Conservation (phyloP, 2,329 filamentous ascomycete genomes). For the Colletotrichum salicis region DNA sequence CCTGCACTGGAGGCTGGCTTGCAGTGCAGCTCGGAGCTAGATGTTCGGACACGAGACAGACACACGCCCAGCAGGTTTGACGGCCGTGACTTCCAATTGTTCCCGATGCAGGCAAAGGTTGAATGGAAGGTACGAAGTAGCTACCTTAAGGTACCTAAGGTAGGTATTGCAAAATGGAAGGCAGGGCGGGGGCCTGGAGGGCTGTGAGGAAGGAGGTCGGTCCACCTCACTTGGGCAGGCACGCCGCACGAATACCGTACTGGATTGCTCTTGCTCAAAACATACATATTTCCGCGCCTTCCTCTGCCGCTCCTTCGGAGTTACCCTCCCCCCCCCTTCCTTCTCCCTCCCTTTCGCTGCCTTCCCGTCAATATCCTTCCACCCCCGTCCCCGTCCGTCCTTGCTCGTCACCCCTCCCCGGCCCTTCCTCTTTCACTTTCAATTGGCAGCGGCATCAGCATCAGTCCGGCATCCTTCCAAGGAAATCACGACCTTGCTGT, state of each 20-base stretch:
- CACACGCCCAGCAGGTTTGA: neutral
- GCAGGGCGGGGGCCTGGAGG: neutral
- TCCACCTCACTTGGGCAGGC: conserved; percentile 23
- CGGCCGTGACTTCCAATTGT: neutral
- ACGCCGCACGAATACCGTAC: neutral
- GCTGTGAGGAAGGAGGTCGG: neutral
- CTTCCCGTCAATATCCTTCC: conserved; percentile 11
- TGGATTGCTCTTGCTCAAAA: conserved; percentile 29
- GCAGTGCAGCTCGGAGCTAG: neutral
- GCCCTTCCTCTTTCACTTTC: conserved; percentile 14
- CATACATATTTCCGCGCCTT: conserved; percentile 35
- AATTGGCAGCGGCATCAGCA: neutral
- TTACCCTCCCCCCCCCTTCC: conserved; percentile 3
- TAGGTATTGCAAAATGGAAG: neutral
- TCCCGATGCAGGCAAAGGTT: too few relatives aligned
- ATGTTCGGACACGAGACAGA: neutral
- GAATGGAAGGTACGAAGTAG: too few relatives aligned
- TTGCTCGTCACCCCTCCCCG: neutral
- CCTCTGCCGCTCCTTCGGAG: conserved; percentile 31
- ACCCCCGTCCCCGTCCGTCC: neutral
- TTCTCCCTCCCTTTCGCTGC: conserved; percentile 30
- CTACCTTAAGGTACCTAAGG: too few relatives aligned
- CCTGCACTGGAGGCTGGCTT: conserved; percentile 3
- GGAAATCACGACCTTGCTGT: conserved; percentile 23
- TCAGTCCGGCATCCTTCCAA: conserved; percentile 3